Evolutionary conservation across 805 yeast species (phyloP).

Genomic region (Priceomyces medius): DNA sequence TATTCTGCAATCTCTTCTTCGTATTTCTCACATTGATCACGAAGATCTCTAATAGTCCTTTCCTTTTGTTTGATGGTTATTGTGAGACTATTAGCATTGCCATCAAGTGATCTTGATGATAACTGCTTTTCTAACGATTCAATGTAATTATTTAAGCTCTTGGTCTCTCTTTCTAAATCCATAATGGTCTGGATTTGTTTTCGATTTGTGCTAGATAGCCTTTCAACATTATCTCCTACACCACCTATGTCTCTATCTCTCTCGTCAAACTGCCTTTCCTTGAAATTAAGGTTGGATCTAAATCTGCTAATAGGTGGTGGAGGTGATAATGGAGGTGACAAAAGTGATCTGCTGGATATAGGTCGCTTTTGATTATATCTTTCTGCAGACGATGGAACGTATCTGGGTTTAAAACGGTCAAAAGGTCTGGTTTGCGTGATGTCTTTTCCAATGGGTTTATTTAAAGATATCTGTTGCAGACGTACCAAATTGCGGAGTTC

Average conservation of each 20-base stretch:
- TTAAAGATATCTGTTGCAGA: neutral
- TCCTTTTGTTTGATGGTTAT: conserved; percentile 17
- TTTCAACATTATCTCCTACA: conserved; percentile 11
- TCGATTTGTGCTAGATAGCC: conserved; percentile 6
- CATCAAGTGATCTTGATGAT: neutral
- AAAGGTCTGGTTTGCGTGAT: conserved; percentile 1
- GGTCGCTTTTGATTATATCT: neutral
- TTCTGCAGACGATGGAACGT: neutral
- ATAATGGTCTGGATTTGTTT: conserved; percentile 11
- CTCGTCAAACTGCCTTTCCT: conserved; percentile 13
- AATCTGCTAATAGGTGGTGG: conserved; percentile 4
- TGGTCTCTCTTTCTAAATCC: conserved; percentile 18
- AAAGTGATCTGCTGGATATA: neutral
- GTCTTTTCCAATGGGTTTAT: neutral
- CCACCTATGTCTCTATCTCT: conserved; percentile 13
- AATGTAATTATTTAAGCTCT: conserved; percentile 16
- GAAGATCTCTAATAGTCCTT: conserved; percentile 15
- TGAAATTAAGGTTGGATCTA: conserved; percentile 4
- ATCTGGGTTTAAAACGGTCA: conserved; percentile 1
- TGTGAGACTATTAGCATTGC: conserved; percentile 13
- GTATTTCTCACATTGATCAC: conserved; percentile 18
- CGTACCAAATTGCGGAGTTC: conserved; percentile 7
- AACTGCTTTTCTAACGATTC: conserved; percentile 16
- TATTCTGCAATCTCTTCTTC: conserved; percentile 14
- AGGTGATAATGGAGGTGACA: conserved; percentile 10